These are phyloP conservation scores for Xylaria sp. DNA, from an alignment of 2,329 filamentous ascomycete species.

Conservation along the genomic window DNA sequence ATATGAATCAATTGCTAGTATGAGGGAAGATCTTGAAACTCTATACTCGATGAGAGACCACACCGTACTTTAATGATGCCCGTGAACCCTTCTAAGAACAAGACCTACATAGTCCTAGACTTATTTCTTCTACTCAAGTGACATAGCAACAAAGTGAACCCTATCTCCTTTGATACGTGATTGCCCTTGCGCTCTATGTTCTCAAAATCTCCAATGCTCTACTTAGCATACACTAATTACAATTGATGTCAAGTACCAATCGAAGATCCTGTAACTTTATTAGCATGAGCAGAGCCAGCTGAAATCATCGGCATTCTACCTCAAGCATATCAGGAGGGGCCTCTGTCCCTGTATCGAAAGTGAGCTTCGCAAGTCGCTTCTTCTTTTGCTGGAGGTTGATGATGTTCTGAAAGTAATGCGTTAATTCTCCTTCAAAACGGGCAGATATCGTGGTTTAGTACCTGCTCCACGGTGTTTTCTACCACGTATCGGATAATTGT, in stretches of 20 bases:
- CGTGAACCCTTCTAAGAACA: too few relatives aligned
- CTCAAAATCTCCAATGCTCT: background rate
- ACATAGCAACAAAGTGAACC: too few relatives aligned
- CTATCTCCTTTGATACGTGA: background rate
- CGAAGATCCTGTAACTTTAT: background rate
- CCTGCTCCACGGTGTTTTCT: slow-evolving; percentile 29
- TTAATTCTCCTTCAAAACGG: background rate
- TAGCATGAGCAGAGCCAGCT: background rate
- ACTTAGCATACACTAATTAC: background rate
- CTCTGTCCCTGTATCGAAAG: background rate
- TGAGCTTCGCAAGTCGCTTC: background rate
- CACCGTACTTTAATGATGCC: too few relatives aligned
- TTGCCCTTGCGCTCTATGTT: background rate
- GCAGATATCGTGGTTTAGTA: background rate
- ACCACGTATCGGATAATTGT: slow-evolving; percentile 27
- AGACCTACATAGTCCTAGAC: too few relatives aligned
- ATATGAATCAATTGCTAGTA: too few relatives aligned
- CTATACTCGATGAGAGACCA: too few relatives aligned
- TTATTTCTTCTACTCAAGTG: too few relatives aligned
- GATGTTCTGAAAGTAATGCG: background rate
- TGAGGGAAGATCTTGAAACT: too few relatives aligned
- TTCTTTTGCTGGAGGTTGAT: slow-evolving; percentile 6
- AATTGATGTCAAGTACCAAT: background rate
- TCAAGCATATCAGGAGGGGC: background rate
- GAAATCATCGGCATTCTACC: background rate